Evolutionary conservation across 306 rosid species (phyloP).

Genomic region (Amphicarpaea edgeworthii): DNA sequence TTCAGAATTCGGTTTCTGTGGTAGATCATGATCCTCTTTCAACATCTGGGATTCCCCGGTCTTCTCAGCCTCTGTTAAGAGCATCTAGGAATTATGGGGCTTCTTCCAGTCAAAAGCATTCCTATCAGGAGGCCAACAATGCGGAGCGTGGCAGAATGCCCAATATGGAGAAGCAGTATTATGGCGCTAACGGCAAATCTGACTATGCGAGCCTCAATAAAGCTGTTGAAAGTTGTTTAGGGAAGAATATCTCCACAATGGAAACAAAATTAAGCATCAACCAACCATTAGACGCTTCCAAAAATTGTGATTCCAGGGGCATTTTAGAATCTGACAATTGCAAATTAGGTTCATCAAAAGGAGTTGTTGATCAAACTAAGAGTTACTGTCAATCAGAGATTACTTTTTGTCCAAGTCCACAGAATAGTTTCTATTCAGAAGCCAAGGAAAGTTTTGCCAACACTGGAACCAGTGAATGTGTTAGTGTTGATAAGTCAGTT

Average conservation of each 20-base stretch:
- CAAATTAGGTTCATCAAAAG: slow-evolving; percentile 53
- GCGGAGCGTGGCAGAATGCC: slow-evolving; percentile 46
- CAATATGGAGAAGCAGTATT: slow-evolving; percentile 43
- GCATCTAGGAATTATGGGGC: slow-evolving; percentile 56
- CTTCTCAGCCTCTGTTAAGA: slow-evolving; percentile 57
- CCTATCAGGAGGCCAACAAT: slow-evolving; percentile 30
- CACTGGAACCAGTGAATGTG: slow-evolving; percentile 76
- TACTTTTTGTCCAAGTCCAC: slow-evolving; percentile 71
- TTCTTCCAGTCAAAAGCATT: slow-evolving; percentile 50
- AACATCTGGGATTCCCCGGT: slow-evolving; percentile 52
- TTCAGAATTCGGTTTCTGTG: slow-evolving; percentile 59
- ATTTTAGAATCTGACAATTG: slow-evolving; percentile 52
- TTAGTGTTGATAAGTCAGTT: slow-evolving; percentile 74
- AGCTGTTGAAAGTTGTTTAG: slow-evolving; percentile 54
- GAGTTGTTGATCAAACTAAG: slow-evolving; percentile 47
- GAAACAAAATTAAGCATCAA: slow-evolving; percentile 54
- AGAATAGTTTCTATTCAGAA: slow-evolving; percentile 76
- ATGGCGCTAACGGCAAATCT: slow-evolving; percentile 48
- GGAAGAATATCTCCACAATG: slow-evolving; percentile 49
- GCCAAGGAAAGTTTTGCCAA: slow-evolving; percentile 86
- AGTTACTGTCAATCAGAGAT: slow-evolving; percentile 53
- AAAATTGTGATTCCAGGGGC: slow-evolving; percentile 53
- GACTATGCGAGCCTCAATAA: slow-evolving; percentile 44
- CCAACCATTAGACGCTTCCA: slow-evolving; percentile 46
- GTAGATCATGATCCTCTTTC: slow-evolving; percentile 55